phyloP scores from a whole-genome alignment of 2,329 filamentous ascomycete species.

The Claviceps arundinis region DNA sequence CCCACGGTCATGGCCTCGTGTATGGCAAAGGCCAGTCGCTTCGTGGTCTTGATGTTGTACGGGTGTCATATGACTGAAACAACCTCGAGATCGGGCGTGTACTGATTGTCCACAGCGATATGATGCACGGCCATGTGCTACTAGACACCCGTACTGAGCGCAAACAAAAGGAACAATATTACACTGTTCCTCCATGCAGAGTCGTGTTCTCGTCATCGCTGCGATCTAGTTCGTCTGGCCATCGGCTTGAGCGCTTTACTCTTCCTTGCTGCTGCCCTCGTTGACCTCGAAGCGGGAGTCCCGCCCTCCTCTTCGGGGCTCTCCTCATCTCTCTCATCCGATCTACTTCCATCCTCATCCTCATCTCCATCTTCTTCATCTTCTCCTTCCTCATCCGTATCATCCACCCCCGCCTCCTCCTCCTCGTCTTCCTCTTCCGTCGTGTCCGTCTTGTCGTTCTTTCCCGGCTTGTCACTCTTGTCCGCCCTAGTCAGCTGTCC shows the following conservation, averaged over 20 bases:
- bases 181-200: constrained; percentile 5
- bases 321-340: constrained; percentile 18
- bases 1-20: too few species aligned
- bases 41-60: too few species aligned
- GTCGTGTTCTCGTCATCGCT: constrained; percentile 6
- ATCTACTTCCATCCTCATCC: constrained; percentile 17
- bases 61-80: too few species aligned
- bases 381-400: neutral
- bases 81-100: too few species aligned
- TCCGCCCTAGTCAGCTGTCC: constrained; percentile 20
- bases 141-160: neutral
- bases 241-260: constrained; percentile 2
- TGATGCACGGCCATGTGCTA: too few species aligned
- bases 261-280: constrained; percentile 3
- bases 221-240: constrained; percentile 5
- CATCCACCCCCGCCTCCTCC: constrained; percentile 16
- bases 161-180: neutral
- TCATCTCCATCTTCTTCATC: constrained; percentile 21
- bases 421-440: constrained; percentile 18
- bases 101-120: too few species aligned
- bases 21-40: too few species aligned
- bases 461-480: constrained; percentile 9
- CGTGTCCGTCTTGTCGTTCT: constrained; percentile 18
- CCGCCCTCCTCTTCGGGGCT: constrained; percentile 10
- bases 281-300: constrained; percentile 24